Evolutionary conservation across 176 grass and related monocot species (phyloP).

Genomic region (Bolboschoenus planiculmis): DNA sequence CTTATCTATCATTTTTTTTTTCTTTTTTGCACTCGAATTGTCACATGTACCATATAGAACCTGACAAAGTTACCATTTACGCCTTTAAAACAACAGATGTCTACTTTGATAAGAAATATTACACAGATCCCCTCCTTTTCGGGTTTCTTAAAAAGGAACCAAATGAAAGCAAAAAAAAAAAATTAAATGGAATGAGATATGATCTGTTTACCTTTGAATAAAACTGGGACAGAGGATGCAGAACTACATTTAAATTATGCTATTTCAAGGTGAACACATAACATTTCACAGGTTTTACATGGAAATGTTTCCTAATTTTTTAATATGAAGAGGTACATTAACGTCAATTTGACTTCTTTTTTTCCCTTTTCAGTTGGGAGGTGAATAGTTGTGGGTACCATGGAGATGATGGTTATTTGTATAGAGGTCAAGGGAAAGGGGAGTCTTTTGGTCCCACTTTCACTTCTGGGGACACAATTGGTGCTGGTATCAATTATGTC

Average conservation of each 20-base stretch:
- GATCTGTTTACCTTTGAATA: not conserved
- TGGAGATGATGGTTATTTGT: constrained; percentile 80
- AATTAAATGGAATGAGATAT: not conserved
- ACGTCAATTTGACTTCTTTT: not conserved
- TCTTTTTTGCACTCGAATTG: not conserved
- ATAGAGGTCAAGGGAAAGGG: constrained; percentile 42
- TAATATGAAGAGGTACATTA: not conserved
- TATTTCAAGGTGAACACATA: constrained; percentile 9
- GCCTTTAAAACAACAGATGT: not conserved
- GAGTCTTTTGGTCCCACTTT: constrained; percentile 88
- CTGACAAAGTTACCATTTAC: not conserved
- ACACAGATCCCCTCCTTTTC: not conserved
- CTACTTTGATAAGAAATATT: not conserved
- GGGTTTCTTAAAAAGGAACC: not conserved
- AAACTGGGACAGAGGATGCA: not conserved
- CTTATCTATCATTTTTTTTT: not conserved
- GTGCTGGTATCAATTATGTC: constrained; percentile 83
- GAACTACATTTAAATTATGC: not conserved
- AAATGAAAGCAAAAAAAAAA: not conserved
- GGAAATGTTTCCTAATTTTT: not conserved
- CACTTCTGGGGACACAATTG: constrained; percentile 76
- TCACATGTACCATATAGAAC: not conserved
- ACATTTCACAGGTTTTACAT: constrained; percentile 14
- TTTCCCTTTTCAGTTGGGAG: constrained; percentile 67
- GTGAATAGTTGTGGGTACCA: constrained; percentile 85